Percentiles rank a stretch among this genome's conserved stretches.
These are phyloP conservation scores for Tulasnella calospora DNA, from an alignment of 768 basidiomycete genomes.

Conservation along the genomic window DNA sequence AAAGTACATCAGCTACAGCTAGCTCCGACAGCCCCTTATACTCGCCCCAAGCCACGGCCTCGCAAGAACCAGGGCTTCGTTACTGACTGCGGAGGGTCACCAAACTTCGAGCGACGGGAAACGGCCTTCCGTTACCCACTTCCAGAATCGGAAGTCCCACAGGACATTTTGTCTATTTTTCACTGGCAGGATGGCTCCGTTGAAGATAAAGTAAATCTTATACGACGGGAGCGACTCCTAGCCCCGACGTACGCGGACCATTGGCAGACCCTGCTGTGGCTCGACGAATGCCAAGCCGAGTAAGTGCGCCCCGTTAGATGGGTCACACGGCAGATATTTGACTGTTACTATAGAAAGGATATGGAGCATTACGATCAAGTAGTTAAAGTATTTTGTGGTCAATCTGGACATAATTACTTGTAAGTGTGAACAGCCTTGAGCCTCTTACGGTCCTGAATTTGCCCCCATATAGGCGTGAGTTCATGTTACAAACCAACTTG, in stretches of 20 bases:
- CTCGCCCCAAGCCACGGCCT: constrained; percentile 13
- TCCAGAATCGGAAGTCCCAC: constrained; percentile 36
- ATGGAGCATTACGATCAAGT: constrained; percentile 38
- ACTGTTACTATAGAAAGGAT: constrained; percentile 27
- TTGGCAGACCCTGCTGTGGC: constrained; percentile 47
- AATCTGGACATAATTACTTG: not conserved
- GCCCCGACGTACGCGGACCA: constrained; percentile 41
- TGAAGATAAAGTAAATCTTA: not conserved
- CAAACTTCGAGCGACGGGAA: constrained; percentile 27
- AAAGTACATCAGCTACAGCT: constrained; percentile 45
- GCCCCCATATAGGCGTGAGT: not conserved
- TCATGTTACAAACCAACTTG: not conserved
- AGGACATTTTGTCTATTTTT: not conserved
- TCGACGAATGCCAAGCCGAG: constrained; percentile 41
- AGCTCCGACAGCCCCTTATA: constrained; percentile 46
- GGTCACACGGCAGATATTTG: not conserved
- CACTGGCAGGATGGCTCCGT: not conserved
- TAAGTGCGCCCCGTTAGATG: not conserved
- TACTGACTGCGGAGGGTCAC: constrained; percentile 41
- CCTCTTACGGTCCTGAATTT: no score
- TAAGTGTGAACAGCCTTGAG: not conserved
- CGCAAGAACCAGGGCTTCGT: constrained; percentile 32
- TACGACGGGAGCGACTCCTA: not conserved
- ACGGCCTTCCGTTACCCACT: constrained; percentile 44
- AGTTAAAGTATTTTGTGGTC: constrained; percentile 32